These are phyloP conservation scores for Hansenula lynferdii DNA, from an alignment of 1,139 yeast genomes.

Conservation along the genomic window DNA sequence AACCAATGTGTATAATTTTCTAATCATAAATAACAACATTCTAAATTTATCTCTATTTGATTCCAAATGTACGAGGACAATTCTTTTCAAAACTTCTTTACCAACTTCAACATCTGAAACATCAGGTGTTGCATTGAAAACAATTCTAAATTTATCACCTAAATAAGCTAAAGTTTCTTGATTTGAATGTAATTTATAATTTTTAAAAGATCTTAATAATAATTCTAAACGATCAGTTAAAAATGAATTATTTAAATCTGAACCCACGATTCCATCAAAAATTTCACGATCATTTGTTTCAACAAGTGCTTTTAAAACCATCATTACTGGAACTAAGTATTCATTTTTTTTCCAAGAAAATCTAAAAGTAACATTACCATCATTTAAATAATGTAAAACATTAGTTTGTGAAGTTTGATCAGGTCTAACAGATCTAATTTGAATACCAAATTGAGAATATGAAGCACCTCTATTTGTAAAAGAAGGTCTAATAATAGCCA, in stretches of 20 bases:
- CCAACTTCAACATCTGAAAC: conserved; percentile 90
- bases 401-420: conserved; percentile 98
- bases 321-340: conserved; percentile 86
- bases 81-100: conserved; percentile 70
- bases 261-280: conserved; percentile 92
- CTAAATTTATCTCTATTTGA: conserved; percentile 75
- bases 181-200: conserved; percentile 71
- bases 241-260: conserved; percentile 83
- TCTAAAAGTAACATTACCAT: conserved; percentile 94
- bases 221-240: conserved; percentile 97
- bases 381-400: conserved; percentile 89
- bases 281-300: conserved; percentile 94
- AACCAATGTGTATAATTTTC: conserved; percentile 90
- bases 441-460: conserved; percentile 88
- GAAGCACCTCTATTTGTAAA: conserved; percentile 92
- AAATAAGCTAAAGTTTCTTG: conserved; percentile 87
- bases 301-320: conserved; percentile 85
- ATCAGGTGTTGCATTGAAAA: conserved; percentile 85
- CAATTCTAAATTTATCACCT: conserved; percentile 95
- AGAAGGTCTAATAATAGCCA: conserved; percentile 95
- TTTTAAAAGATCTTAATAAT: conserved; percentile 80
- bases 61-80: conserved; percentile 84
- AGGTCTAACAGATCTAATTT: conserved; percentile 89
- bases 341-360: conserved; percentile 98
- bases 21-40: conserved; percentile 86